A percentile compares a stretch with the other conserved stretches of the same genome.
phyloP scores from a whole-genome alignment of 306 rosid species.

The Astragalus membranaceus region DNA sequence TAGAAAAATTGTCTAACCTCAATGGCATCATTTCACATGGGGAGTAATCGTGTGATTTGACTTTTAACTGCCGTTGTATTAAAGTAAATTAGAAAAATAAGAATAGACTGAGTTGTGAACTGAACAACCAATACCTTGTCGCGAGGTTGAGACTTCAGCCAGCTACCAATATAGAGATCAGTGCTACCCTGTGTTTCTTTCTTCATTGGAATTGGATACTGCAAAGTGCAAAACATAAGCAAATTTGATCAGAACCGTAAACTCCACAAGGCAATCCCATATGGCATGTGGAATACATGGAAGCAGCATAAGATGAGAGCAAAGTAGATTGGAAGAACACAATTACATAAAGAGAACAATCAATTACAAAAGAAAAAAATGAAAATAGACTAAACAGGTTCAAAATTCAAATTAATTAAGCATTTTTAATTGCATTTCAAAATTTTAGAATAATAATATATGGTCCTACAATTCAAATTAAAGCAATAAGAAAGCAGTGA shows the following conservation, averaged over 20 bases:
- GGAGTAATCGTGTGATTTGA: not conserved
- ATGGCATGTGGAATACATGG: not conserved
- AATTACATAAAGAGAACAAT: not conserved
- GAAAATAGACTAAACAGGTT: not conserved
- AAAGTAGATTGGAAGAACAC: not conserved
- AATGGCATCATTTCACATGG: not conserved
- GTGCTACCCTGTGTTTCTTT: conserved; percentile 86
- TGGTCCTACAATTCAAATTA: not conserved
- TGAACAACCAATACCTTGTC: conserved; percentile 56
- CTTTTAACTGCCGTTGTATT: not conserved
- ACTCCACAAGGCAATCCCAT: not conserved
- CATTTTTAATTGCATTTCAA: not conserved
- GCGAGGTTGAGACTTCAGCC: conserved; percentile 81
- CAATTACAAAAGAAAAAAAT: not conserved
- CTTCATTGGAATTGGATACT: conserved; percentile 85
- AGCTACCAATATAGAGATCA: conserved; percentile 67
- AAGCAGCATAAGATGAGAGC: not conserved
- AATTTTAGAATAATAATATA: not conserved
- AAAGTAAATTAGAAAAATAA: not conserved
- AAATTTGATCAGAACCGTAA: conserved; percentile 8
- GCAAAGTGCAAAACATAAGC: conserved; percentile 11
- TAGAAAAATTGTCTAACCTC: not conserved
- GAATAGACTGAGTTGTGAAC: conserved; percentile 7
- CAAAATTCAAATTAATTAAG: no score
- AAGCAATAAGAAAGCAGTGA: not conserved